A percentile compares a stretch with the other conserved stretches of the same genome.
Conservation (phyloP, 306 rosid genomes). For the Lablab purpureus region DNA sequence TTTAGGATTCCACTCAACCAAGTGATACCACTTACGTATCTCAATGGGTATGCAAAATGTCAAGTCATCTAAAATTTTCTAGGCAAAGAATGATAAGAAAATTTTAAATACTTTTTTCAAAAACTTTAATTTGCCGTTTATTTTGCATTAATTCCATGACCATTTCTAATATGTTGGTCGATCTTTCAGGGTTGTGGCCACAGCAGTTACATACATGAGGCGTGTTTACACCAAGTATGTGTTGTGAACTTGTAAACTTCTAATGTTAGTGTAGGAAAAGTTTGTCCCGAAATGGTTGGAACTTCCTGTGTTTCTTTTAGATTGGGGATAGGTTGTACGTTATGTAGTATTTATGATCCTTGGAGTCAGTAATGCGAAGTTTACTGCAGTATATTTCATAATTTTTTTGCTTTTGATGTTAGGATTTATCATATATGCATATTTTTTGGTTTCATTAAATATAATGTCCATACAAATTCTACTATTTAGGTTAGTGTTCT, state of each 20-base stretch:
- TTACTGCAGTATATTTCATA: constrained; percentile 10
- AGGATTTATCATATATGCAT: constrained; percentile 15
- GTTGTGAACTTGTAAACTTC: constrained; percentile 25
- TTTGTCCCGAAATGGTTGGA: constrained; percentile 19
- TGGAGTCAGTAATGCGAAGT: background rate
- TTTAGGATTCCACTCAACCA: background rate
- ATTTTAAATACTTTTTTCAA: constrained; percentile 5
- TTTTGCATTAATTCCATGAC: constrained; percentile 13
- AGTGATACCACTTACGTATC: background rate
- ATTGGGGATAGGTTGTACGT: constrained; percentile 4
- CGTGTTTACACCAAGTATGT: constrained; percentile 91
- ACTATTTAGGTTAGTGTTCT: background rate
- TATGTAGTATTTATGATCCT: constrained; percentile 36
- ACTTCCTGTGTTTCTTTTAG: constrained; percentile 34
- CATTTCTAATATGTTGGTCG: constrained; percentile 42
- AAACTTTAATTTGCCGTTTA: constrained; percentile 28
- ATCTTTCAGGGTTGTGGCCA: constrained; percentile 89
- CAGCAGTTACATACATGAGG: constrained; percentile 95
- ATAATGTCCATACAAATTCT: constrained; percentile 2
- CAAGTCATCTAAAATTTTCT: constrained; percentile 21
- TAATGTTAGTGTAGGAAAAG: constrained; percentile 30
- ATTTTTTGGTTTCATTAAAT: background rate
- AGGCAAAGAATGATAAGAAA: background rate
- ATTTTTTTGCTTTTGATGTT: constrained; percentile 12
- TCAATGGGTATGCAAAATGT: constrained; percentile 19